Base-by-base conservation (phyloP, 1,284 basidiomycete genomes). In the Pyrrhoderma noxium region DNA sequence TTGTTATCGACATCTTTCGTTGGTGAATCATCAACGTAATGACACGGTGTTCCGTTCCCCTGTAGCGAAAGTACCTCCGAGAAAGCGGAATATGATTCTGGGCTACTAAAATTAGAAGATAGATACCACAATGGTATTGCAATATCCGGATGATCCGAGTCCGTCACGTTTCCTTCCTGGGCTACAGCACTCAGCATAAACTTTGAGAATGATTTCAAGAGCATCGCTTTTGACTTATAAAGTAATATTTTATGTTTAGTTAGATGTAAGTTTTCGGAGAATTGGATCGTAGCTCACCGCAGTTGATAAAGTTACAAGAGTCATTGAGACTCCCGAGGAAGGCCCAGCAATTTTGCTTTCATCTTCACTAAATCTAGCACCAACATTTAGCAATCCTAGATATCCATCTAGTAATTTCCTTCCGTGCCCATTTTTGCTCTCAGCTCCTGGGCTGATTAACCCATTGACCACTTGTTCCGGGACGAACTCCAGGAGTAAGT, bases 401-500 rank as follows among this genome's bases (percentile, higher is more conserved):
- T 89, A 91, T 2, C 87, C 87, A 60, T 85, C 80, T 25, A 91
- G 62, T 5, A 86, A 73, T 23, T 84, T 75, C 53, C 67, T 70
- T 37, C 84, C 85, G 59, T 84, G 79, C 35, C 48, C 45, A 40
- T 34, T 21, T n/a, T 40, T 5, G n/a, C 21, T 16, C 41, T 74
- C 75, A 86, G 89, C 93, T 1, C 21, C 22, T 11, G 34, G 27
- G 11, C 21, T 35, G 43, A 35, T 19, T 21, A 52, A 34, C n/a
- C 84, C 82, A 43, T 72, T 69, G 1, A 85, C 78, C 13, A 93
- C 79, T 8, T 76, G 69, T 13, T 74, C 71, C 1, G 93, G 90
- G 2, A 89, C 77, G 45, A 75, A 64, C 34, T 87, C 82, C 2
- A 98, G 74, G 34, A 93, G 76, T 13, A 96, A 65, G 61, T 90